Evolutionary conservation across 1,139 yeast species (phyloP).

Genomic region (Saccharomycopsis crataegensis): DNA sequence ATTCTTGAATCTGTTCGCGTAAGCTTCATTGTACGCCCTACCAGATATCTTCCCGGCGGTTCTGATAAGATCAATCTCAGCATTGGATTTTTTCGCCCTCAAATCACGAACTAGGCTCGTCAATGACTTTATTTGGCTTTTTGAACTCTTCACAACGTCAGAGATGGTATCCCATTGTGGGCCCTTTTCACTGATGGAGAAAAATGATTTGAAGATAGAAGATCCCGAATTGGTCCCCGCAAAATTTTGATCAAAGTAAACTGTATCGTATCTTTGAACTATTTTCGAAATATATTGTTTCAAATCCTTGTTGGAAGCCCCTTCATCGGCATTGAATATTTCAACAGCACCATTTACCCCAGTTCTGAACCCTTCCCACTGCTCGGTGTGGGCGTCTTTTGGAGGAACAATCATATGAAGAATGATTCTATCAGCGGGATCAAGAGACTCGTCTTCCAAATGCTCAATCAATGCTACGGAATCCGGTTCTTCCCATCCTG

Average conservation of each 20-base stretch:
- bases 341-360: slow-evolving; percentile 80
- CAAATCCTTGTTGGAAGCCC: slow-evolving; percentile 42
- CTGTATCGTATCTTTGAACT: slow-evolving; percentile 37
- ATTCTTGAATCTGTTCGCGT: slow-evolving; percentile 53
- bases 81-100: slow-evolving; percentile 65
- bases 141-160: slow-evolving; percentile 27
- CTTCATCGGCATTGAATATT: slow-evolving; percentile 80
- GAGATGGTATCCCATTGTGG: slow-evolving; percentile 26
- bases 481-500: slow-evolving; percentile 93
- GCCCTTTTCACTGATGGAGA: slow-evolving; percentile 21
- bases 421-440: slow-evolving; percentile 43
- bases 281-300: slow-evolving; percentile 39
- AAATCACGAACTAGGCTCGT: slow-evolving; percentile 44
- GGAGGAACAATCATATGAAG: slow-evolving; percentile 84
- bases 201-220: slow-evolving; percentile 24
- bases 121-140: slow-evolving; percentile 36
- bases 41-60: slow-evolving; percentile 78
- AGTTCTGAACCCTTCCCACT: slow-evolving; percentile 93
- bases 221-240: slow-evolving; percentile 21
- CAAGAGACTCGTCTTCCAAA: slow-evolving; percentile 31
- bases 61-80: slow-evolving; percentile 74
- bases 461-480: slow-evolving; percentile 72
- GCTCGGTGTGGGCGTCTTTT: slow-evolving; percentile 66
- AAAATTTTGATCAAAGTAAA: slow-evolving; percentile 40
- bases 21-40: slow-evolving; percentile 76